Evolutionary conservation across 345 rosid species (phyloP).

Genomic region (Lumnitzera racemosa): DNA sequence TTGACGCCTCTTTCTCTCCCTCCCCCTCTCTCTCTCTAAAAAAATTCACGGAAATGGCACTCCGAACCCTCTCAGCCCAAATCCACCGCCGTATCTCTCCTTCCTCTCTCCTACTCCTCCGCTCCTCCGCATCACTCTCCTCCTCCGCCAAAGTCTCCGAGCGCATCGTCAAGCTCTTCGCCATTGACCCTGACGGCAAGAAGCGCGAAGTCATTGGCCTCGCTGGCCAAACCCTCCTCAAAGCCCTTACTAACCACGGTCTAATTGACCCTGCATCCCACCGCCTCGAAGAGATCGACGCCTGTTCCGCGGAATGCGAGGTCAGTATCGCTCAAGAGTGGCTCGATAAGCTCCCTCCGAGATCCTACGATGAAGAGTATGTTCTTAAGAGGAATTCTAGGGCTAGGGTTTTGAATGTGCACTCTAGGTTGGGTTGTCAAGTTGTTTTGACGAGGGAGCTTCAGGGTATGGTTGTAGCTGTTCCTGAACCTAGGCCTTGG

Average conservation of each 20-base stretch:
- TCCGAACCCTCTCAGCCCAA: constrained; percentile 39
- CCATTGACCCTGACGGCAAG: constrained; percentile 67
- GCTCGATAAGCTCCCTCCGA: constrained; percentile 76
- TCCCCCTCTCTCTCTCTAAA: no score
- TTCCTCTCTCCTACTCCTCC: constrained; percentile 33
- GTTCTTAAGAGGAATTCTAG: constrained; percentile 75
- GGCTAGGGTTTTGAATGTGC: constrained; percentile 78
- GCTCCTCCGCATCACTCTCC: constrained; percentile 54
- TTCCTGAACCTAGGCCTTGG: constrained; percentile 97
- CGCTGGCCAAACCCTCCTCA: constrained; percentile 84
- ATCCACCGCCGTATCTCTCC: constrained; percentile 44
- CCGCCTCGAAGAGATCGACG: constrained; percentile 92
- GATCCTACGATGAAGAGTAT: constrained; percentile 93
- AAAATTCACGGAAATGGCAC: no score
- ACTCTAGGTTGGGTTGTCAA: constrained; percentile 89
- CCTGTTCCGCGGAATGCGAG: constrained; percentile 98
- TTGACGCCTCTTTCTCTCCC: no score
- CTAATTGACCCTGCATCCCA: constrained; percentile 90
- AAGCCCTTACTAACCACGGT: constrained; percentile 60
- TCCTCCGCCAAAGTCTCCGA: constrained; percentile 74
- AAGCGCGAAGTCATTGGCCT: constrained; percentile 75
- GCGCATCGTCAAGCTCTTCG: constrained; percentile 80
- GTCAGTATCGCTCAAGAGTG: constrained; percentile 96
- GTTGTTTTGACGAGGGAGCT: constrained; percentile 67
- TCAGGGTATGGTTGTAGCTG: constrained; percentile 98